phyloP scores from a whole-genome alignment of 2,329 filamentous ascomycete species.

The Sclerotinia sclerotiorum region DNA sequence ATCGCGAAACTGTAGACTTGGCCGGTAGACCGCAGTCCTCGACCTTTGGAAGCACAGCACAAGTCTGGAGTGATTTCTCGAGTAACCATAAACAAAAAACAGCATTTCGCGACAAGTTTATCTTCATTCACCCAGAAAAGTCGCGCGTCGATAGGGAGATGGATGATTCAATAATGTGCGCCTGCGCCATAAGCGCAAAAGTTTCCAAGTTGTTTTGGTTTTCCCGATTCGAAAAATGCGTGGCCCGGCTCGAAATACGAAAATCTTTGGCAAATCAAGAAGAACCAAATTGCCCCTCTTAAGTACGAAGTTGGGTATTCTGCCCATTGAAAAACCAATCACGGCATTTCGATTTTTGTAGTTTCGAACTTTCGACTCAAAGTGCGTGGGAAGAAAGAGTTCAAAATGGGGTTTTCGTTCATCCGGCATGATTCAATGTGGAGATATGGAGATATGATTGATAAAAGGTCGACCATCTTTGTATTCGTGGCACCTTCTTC shows the following conservation, averaged over 20 bases:
- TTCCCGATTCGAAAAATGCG: conserved; percentile 30
- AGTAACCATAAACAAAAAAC: conserved; percentile 21
- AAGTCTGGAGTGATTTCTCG: not conserved
- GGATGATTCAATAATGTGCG: conserved; percentile 27
- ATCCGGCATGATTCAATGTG: conserved; percentile 17
- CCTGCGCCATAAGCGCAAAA: conserved; percentile 35
- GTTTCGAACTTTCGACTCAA: conserved; percentile 5
- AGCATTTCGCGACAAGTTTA: conserved; percentile 25
- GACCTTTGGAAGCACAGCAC: conserved; percentile 13
- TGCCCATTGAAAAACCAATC: conserved; percentile 14
- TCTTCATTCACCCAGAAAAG: conserved; percentile 22
- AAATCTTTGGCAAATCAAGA: conserved; percentile 15
- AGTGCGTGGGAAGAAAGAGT: not conserved
- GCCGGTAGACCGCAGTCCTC: conserved; percentile 30
- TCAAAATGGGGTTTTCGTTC: conserved; percentile 17
- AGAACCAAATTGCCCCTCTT: conserved; percentile 18
- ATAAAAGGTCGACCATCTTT: conserved; percentile 13
- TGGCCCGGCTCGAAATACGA: conserved; percentile 30
- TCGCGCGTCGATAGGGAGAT: conserved; percentile 29
- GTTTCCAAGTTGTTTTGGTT: conserved; percentile 26
- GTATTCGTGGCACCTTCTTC: conserved; percentile 16
- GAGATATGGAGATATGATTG: conserved; percentile 16
- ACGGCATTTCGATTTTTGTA: conserved; percentile 7
- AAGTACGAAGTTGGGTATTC: conserved; percentile 10
- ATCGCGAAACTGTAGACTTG: conserved; percentile 31